A percentile compares a stretch with the other conserved stretches of the same genome.
Conservation (phyloP, 202 grass and related monocot genomes). For the Carex arenaria region DNA sequence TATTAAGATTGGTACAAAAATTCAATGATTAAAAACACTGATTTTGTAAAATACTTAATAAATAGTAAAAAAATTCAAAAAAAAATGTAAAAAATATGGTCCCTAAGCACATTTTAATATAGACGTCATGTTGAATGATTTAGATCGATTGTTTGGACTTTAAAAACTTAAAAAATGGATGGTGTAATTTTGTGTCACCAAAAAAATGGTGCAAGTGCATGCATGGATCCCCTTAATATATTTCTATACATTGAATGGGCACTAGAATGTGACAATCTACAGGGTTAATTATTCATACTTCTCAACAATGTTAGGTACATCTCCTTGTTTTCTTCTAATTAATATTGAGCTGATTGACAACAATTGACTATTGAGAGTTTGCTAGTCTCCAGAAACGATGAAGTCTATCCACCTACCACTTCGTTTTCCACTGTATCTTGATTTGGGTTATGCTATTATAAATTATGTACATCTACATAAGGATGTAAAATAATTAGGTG, state of each 20-base stretch:
- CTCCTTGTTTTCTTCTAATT: background rate
- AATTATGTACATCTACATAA: background rate
- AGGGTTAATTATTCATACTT: background rate
- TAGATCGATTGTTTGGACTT: no score
- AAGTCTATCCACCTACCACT: background rate
- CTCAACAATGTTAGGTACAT: background rate
- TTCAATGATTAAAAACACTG: no score
- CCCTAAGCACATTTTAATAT: no score
- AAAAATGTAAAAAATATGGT: no score
- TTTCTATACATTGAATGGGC: background rate
- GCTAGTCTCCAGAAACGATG: background rate
- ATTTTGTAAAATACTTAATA: no score
- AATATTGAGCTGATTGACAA: background rate
- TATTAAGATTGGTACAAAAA: no score
- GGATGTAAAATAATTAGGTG: background rate
- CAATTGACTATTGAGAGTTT: background rate
- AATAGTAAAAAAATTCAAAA: no score
- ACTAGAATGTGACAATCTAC: slow-evolving; percentile 2
- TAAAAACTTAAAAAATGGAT: no score
- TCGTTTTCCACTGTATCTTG: background rate
- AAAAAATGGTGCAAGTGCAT: no score
- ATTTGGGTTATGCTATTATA: background rate
- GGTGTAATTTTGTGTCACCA: no score
- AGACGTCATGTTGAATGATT: no score
- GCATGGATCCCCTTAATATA: no score